Evolutionary conservation across 148 eudicot genomes (phyloP).

Genomic region (Hydrangea macrophylla): DNA sequence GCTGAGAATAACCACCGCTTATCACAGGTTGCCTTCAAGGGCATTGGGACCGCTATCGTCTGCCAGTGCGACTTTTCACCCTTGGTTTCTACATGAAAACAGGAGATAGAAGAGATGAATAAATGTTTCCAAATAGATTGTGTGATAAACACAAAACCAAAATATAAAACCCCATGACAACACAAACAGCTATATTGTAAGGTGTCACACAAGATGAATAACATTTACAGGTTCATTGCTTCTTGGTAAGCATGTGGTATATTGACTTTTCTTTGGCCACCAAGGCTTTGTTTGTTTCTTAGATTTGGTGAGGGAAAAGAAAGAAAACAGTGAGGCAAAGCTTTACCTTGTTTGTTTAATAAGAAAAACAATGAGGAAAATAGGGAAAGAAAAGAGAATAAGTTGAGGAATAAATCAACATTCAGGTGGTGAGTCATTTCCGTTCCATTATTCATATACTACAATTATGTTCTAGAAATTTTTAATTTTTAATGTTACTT

Average conservation of each 20-base stretch:
- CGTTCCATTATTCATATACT: too few relatives aligned
- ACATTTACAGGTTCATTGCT: too few relatives aligned
- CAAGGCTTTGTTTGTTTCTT: too few relatives aligned
- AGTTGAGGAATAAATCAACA: too few relatives aligned
- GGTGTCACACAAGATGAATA: not conserved
- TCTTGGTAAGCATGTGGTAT: not conserved
- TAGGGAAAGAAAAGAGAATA: not conserved
- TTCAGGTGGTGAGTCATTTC: too few relatives aligned
- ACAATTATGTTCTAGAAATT: too few relatives aligned
- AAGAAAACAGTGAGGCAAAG: too few relatives aligned
- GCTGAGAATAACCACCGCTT: not conserved
- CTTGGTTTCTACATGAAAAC: not conserved
- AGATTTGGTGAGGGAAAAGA: too few relatives aligned
- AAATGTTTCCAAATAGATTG: not conserved
- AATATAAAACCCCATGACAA: not conserved
- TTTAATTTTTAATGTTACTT: too few relatives aligned
- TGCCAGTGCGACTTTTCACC: not conserved
- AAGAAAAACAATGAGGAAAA: not conserved
- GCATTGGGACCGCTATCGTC: not conserved
- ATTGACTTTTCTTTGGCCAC: not conserved
- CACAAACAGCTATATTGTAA: not conserved
- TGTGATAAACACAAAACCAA: not conserved
- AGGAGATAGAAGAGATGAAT: not conserved
- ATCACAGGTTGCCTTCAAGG: not conserved
- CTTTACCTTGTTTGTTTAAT: not conserved